A percentile compares a stretch with the other conserved stretches of the same genome.
Conservation (phyloP, 208 protist species). For the Lotmaria passim region DNA sequence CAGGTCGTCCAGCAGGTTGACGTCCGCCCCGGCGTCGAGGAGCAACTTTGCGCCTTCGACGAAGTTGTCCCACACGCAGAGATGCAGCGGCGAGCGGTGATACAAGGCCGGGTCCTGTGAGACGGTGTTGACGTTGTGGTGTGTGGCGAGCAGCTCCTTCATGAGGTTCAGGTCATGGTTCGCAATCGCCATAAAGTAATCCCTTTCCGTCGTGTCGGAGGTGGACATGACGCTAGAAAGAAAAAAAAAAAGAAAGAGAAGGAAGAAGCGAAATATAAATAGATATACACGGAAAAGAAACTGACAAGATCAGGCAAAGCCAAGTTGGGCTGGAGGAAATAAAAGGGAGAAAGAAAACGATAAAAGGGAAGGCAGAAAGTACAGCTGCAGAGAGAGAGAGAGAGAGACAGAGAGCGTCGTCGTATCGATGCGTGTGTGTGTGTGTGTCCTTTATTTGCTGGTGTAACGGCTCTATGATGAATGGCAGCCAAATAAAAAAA, state of each 20-base stretch:
- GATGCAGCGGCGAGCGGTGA: constrained; percentile 52
- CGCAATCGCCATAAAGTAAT: constrained; percentile 49
- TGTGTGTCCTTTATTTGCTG: too few species aligned
- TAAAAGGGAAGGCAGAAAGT: constrained; percentile 2
- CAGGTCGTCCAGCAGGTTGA: constrained; percentile 59
- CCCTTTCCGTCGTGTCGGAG: constrained; percentile 11
- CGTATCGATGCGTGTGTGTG: too few species aligned
- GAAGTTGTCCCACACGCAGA: constrained; percentile 61
- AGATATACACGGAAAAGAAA: too few species aligned
- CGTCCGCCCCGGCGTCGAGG: constrained; percentile 54
- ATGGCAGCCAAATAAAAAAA: too few species aligned
- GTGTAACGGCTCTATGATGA: too few species aligned
- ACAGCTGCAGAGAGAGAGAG: too few species aligned
- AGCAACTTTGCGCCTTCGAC: constrained; percentile 46
- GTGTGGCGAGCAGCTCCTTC: constrained; percentile 34
- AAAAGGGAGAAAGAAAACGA: background rate
- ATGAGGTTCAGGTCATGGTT: constrained; percentile 31
- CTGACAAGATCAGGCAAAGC: constrained; percentile 1
- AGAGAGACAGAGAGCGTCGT: too few species aligned
- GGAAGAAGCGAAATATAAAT: too few species aligned
- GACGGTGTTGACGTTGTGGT: constrained; percentile 45
- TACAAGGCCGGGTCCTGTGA: constrained; percentile 31
- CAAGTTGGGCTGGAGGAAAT: too few species aligned
- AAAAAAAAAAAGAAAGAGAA: constrained; percentile 22
- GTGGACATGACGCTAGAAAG: background rate